These are phyloP conservation scores for Leptographium galeiforme DNA, from an alignment of 2,329 filamentous ascomycete species.

Conservation along the genomic window DNA sequence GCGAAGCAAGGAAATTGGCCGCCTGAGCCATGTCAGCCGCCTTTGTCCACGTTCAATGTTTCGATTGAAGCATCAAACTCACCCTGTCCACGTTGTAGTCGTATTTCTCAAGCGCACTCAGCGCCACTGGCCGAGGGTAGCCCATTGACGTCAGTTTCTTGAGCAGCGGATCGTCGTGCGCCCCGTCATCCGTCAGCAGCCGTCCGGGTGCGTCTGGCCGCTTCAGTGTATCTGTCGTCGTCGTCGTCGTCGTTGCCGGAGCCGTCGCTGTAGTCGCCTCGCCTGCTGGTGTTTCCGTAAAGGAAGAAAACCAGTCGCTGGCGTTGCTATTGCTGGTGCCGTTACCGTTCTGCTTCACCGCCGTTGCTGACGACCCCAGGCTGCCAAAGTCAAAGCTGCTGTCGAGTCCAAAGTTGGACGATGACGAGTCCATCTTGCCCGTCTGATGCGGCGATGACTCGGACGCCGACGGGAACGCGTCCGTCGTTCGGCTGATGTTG, in stretches of 20 bases:
- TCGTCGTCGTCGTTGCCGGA: conserved; percentile 9
- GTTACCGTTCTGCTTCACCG: conserved; percentile 21
- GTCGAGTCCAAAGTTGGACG: conserved; percentile 31
- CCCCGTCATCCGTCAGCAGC: conserved; percentile 58
- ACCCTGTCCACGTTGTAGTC: conserved; percentile 96
- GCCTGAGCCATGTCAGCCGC: conserved; percentile 23
- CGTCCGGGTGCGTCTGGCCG: conserved; percentile 33
- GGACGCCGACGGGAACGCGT: conserved; percentile 73
- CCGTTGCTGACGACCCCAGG: conserved; percentile 21
- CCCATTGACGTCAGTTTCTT: conserved; percentile 87
- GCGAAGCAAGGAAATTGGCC: conserved; percentile 41
- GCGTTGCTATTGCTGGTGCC: conserved; percentile 25
- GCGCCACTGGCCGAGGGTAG: conserved; percentile 58
- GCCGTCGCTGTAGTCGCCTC: conserved; percentile 11
- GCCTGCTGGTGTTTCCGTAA: background rate
- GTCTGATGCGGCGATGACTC: conserved; percentile 46
- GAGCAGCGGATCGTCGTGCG: conserved; percentile 82
- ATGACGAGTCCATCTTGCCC: conserved; percentile 31
- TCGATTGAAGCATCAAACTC: conserved; percentile 20
- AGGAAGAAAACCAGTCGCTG: conserved; percentile 56
- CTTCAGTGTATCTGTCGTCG: conserved; percentile 13
- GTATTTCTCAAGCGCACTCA: conserved; percentile 78
- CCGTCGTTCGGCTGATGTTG: conserved; percentile 55
- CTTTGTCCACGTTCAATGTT: background rate
- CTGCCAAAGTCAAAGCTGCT: conserved; percentile 47